phyloP scores from a whole-genome alignment of 352 stramenopile genomes.

The Elongisporangium senticosum region DNA sequence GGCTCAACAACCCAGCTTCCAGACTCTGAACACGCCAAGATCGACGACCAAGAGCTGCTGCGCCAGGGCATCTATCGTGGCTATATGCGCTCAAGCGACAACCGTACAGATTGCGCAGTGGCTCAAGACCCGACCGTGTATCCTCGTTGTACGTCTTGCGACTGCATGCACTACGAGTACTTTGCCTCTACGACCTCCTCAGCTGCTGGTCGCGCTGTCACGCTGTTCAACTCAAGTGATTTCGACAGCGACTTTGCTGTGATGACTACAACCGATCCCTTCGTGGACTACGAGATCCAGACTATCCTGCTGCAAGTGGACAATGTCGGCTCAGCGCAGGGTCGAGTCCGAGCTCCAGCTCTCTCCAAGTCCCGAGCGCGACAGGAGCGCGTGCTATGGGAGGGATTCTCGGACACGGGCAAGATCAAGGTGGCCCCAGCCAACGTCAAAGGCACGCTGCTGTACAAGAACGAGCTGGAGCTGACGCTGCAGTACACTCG shows the following conservation, averaged over 20 bases:
- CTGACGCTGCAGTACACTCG: constrained; percentile 6
- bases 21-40: not conserved
- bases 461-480: constrained; percentile 8
- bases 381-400: constrained; percentile 1
- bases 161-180: not conserved
- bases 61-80: constrained; percentile 11
- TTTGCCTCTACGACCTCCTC: not conserved
- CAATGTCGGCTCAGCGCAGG: not conserved
- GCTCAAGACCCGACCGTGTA: not conserved
- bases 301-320: not conserved
- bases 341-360: not conserved
- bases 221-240: not conserved
- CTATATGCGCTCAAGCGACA: not conserved
- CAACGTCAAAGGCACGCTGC: constrained; percentile 10
- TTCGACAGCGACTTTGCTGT: not conserved
- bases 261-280: not conserved
- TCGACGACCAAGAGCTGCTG: constrained; percentile 8
- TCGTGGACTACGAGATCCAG: not conserved
- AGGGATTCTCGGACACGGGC: constrained; percentile 8
- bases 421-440: constrained; percentile 9
- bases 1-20: not conserved
- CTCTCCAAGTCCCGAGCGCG: not conserved
- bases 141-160: not conserved
- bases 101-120: not conserved
- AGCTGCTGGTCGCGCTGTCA: not conserved